phyloP scores from a whole-genome alignment of 73 alveolate species.

The Loxodes magnus region DNA sequence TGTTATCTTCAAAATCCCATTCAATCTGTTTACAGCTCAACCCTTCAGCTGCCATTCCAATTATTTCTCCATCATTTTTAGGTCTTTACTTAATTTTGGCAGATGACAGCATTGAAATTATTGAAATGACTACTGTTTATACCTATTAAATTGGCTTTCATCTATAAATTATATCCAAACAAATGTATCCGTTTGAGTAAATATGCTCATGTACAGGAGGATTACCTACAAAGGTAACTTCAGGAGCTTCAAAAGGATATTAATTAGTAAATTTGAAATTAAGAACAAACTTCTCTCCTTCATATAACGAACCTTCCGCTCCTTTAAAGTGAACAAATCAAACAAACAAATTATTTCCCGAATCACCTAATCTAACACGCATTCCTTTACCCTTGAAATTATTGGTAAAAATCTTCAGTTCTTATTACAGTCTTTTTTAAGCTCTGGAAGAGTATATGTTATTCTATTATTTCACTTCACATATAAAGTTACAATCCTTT shows the following conservation, averaged over 20 bases:
- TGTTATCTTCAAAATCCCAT: slow-evolving; percentile 9
- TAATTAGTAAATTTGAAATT: slow-evolving; percentile 65
- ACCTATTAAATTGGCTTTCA: slow-evolving; percentile 94
- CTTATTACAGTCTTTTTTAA: too few species aligned
- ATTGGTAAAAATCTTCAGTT: too few species aligned
- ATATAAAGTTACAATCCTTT: too few species aligned
- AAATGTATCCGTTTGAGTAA: slow-evolving; percentile 93
- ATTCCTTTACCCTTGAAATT: too few species aligned
- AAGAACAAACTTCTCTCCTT: slow-evolving; percentile 68
- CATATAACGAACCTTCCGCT: slow-evolving; percentile 27
- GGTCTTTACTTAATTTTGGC: slow-evolving; percentile 48
- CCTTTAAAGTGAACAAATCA: slow-evolving; percentile 11
- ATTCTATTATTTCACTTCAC: too few species aligned
- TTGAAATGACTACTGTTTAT: slow-evolving; percentile 67
- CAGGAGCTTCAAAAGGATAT: slow-evolving; percentile 91
- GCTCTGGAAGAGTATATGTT: too few species aligned
- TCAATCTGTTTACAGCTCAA: neutral
- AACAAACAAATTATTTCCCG: too few species aligned
- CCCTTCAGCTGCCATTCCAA: slow-evolving; percentile 6
- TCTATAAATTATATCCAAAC: slow-evolving; percentile 74
- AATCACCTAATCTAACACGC: too few species aligned
- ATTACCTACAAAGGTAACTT: slow-evolving; percentile 82
- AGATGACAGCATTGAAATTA: slow-evolving; percentile 80
- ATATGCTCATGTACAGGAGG: slow-evolving; percentile 94
- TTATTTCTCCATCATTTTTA: slow-evolving; percentile 1